phyloP scores from a whole-genome alignment of 108 stramenopile species.

The Cyclotella choctawhatcheeana region DNA sequence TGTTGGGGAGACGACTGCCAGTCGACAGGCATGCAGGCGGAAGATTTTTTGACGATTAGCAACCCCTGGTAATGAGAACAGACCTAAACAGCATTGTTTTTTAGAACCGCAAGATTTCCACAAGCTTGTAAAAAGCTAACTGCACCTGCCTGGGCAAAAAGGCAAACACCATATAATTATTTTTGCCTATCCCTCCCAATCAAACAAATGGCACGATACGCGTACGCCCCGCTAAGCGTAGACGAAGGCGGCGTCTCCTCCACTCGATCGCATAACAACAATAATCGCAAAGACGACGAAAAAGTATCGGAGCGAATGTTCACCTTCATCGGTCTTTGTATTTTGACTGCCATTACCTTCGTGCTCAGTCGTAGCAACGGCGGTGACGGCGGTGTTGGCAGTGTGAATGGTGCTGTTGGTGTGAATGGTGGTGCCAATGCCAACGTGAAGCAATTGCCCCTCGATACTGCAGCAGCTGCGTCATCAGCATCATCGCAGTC shows the following conservation, averaged over 20 bases:
- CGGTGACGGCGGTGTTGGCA: neutral
- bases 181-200: neutral
- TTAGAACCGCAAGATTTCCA: too few species aligned
- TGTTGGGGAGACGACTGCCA: too few species aligned
- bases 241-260: constrained; percentile 40
- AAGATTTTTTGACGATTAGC: too few species aligned
- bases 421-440: constrained; percentile 2
- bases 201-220: constrained; percentile 81
- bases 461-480: too few species aligned
- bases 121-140: too few species aligned
- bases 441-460: neutral
- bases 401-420: constrained; percentile 30
- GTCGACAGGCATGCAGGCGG: too few species aligned
- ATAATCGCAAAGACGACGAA: constrained; percentile 53
- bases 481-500: too few species aligned
- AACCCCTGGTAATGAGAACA: too few species aligned
- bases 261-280: constrained; percentile 36
- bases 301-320: constrained; percentile 88
- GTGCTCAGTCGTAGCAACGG: constrained; percentile 78
- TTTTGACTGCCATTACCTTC: constrained; percentile 87
- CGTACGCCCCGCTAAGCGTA: constrained; percentile 87
- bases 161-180: too few species aligned
- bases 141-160: too few species aligned
- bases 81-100: too few species aligned
- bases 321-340: constrained; percentile 85